These are phyloP conservation scores for Nadsonia fulvescens DNA, from an alignment of 805 yeast species.

Conservation along the genomic window DNA sequence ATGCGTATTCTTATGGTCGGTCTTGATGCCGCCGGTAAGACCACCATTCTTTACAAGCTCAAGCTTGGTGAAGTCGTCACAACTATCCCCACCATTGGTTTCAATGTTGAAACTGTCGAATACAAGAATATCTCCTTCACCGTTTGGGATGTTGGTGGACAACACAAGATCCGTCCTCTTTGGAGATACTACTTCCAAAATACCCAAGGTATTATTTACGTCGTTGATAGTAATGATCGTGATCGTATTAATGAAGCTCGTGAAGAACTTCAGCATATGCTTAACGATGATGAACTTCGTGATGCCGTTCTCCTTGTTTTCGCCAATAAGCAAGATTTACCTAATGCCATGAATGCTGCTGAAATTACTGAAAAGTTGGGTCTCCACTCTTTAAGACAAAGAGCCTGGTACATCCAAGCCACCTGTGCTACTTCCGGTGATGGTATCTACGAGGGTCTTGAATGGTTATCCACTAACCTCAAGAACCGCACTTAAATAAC, in stretches of 20 bases:
- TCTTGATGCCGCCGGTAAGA: conserved; percentile 96
- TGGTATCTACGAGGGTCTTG: conserved; percentile 94
- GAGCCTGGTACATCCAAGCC: conserved; percentile 98
- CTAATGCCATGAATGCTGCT: conserved; percentile 97
- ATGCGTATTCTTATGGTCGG: conserved; percentile 98
- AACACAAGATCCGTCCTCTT: conserved; percentile 93
- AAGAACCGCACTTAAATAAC: conserved; percentile 28
- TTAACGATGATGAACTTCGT: conserved; percentile 94
- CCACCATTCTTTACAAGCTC: conserved; percentile 87
- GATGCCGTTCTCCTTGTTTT: conserved; percentile 89
- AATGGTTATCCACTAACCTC: conserved; percentile 86
- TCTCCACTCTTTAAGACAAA: conserved; percentile 90
- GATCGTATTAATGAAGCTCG: conserved; percentile 96
- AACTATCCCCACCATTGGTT: conserved; percentile 92
- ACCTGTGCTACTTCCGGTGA: conserved; percentile 99
- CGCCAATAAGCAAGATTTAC: conserved; percentile 97
- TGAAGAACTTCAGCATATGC: conserved; percentile 95
- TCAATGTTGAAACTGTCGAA: conserved; percentile 94
- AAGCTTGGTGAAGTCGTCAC: conserved; percentile 92
- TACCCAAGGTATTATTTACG: conserved; percentile 96
- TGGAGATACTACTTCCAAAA: conserved; percentile 99
- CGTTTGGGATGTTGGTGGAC: conserved; percentile 99
- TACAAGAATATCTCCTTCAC: conserved; percentile 93
- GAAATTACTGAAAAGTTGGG: conserved; percentile 96
- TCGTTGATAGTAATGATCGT: conserved; percentile 94